Conservation (phyloP, 345 rosid species). For the Geranium rotundifolium region DNA sequence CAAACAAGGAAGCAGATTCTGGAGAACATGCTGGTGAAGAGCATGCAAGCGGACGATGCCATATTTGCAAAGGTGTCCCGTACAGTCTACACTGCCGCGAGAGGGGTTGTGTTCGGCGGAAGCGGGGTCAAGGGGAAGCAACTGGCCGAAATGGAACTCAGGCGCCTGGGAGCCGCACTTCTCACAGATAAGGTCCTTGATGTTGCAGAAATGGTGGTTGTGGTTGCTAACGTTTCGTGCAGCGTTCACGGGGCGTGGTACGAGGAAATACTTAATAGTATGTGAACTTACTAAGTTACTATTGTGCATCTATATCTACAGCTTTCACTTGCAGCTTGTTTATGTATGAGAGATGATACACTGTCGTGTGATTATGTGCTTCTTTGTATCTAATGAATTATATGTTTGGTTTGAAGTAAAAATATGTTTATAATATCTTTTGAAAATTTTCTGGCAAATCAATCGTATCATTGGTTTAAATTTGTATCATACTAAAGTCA, state of each 20-base stretch:
- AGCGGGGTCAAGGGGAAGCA: constrained; percentile 10
- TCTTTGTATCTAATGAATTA: too few relatives aligned
- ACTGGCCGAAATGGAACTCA: constrained; percentile 7
- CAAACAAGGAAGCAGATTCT: constrained; percentile 6
- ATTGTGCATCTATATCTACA: too few relatives aligned
- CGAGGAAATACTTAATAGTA: too few relatives aligned
- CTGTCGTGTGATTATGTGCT: too few relatives aligned
- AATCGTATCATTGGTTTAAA: too few relatives aligned
- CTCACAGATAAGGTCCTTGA: constrained; percentile 10
- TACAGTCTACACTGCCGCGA: constrained; percentile 9
- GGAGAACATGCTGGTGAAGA: constrained; percentile 14
- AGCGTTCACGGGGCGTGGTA: constrained; percentile 13
- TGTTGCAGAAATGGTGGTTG: constrained; percentile 9
- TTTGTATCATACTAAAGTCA: too few relatives aligned
- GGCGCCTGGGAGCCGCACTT: constrained; percentile 7
- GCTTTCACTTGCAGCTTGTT: too few relatives aligned
- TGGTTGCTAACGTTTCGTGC: constrained; percentile 7
- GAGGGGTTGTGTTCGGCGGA: constrained; percentile 14
- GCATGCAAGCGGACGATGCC: constrained; percentile 17
- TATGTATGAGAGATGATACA: too few relatives aligned
- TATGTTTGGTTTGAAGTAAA: too few relatives aligned
- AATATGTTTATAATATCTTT: too few relatives aligned
- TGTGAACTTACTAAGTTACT: too few relatives aligned
- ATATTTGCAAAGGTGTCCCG: constrained; percentile 15
- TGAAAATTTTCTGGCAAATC: too few relatives aligned